Base-by-base conservation (phyloP, 2,329 filamentous ascomycete genomes). In the Microdochium bolleyi region DNA sequence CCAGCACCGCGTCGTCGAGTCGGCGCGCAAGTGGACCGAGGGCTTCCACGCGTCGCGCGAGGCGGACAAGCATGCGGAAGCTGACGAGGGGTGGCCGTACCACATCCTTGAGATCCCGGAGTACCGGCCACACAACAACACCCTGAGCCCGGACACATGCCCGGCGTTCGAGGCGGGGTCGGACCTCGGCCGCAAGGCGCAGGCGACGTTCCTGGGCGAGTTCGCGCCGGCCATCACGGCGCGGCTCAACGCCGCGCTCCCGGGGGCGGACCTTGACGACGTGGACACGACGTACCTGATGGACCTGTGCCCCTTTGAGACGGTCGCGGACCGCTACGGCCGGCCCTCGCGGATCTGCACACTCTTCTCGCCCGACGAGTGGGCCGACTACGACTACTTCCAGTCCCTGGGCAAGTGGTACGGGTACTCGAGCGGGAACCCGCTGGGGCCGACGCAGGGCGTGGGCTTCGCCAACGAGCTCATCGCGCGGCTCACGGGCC, bases 381-480 rank as follows among this genome's bases (percentile, higher is more conserved):
- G 89, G 88, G 71, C 73, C 34, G 72, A 79, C 54, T 96, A 95
- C 69, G 85, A 91, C 67, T 95, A 96, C 72, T 86, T 84, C 66
- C 79, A 89, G 65, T 82, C 85, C 0, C 71, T 96, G 9, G 83
- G 83, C 57, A 96, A 96, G 65, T 96, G 85, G 76, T 96, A 96
- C 68, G 85, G 85, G 52, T 92, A 85, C 67, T 83, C 86, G 11
- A 78, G 80, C 25, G 91, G 91, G 14, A 91, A 90, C 63, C 80
- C 83, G 0, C 77, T 96, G 7, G 92, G 88, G 0, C 80, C 91
- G 5, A 90, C 89, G 0, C 90, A 95, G 68, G 92, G 92, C 1
- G 87, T 94, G 1, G 92, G 92, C 2, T 96, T 86, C 62, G 84
- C 85, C 52, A 95, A 95, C 67, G 92, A 96, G 73, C 80, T 96